These are phyloP conservation scores for Pseudogymnoascus sp. DNA, from an alignment of 2,329 filamentous ascomycete genomes.

Conservation along the genomic window DNA sequence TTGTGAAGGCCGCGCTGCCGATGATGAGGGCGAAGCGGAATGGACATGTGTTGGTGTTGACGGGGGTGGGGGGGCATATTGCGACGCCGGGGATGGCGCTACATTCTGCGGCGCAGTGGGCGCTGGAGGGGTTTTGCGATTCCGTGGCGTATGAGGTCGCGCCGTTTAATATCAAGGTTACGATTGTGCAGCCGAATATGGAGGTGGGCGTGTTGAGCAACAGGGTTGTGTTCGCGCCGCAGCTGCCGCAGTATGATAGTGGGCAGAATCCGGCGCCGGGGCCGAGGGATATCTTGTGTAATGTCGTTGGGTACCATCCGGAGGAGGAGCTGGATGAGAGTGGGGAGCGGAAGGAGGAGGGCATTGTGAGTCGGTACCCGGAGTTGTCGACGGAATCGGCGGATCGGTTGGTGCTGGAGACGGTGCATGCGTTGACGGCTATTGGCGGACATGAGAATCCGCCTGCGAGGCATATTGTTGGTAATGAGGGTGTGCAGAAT, in stretches of 20 bases:
- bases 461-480: conserved; percentile 87
- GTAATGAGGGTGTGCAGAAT: conserved; percentile 74
- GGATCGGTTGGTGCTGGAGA: conserved; percentile 73
- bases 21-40: conserved; percentile 70
- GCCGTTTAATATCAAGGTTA: conserved; percentile 94
- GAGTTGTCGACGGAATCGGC: conserved; percentile 59
- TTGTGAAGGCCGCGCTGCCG: conserved; percentile 81
- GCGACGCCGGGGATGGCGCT: conserved; percentile 85
- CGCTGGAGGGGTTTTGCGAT: conserved; percentile 91
- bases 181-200: conserved; percentile 90
- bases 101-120: conserved; percentile 90
- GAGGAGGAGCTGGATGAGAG: conserved; percentile 40
- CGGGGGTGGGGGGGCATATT: conserved; percentile 84
- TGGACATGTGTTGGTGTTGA: conserved; percentile 84
- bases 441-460: conserved; percentile 96
- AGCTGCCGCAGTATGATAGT: conserved; percentile 60
- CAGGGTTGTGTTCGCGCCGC: conserved; percentile 74
- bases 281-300: conserved; percentile 72
- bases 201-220: conserved; percentile 85
- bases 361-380: conserved; percentile 61
- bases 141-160: conserved; percentile 92
- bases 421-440: conserved; percentile 80
- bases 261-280: conserved; percentile 68
- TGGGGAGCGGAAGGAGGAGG: conserved; percentile 14
- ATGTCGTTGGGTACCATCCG: conserved; percentile 68